Evolutionary conservation across 208 protist species (phyloP).

Genomic region (Leishmania lainsoni): DNA sequence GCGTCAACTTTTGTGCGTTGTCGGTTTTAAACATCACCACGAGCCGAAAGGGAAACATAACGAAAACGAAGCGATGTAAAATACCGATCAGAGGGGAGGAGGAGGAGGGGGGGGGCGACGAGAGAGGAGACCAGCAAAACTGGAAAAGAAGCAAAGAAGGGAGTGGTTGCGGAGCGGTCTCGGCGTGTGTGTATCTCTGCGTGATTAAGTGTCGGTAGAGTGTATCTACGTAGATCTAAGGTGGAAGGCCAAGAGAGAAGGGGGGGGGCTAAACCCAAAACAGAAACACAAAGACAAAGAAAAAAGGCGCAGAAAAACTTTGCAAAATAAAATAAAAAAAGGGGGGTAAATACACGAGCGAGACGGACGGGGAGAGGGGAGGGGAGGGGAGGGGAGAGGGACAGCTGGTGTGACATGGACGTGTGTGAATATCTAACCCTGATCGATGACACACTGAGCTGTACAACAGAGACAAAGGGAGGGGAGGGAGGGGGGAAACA

Average conservation of each 20-base stretch:
- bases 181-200: background rate
- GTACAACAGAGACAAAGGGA: background rate
- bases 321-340: background rate
- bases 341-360: background rate
- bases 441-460: background rate
- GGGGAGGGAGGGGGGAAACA: no score
- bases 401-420: background rate
- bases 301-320: background rate
- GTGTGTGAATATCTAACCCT: background rate
- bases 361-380: background rate
- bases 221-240: background rate
- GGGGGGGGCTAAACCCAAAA: background rate
- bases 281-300: background rate
- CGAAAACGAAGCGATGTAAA: background rate
- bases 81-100: background rate
- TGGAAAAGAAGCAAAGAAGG: background rate
- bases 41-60: background rate
- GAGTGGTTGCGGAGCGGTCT: no score
- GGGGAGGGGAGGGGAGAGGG: background rate
- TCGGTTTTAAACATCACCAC: background rate
- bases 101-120: background rate
- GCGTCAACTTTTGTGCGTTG: background rate
- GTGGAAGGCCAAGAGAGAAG: background rate
- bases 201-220: background rate
- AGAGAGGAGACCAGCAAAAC: background rate